Evolutionary conservation across 495 filamentous ascomycete species (phyloP).

Genomic region (Penicillium taxi): DNA sequence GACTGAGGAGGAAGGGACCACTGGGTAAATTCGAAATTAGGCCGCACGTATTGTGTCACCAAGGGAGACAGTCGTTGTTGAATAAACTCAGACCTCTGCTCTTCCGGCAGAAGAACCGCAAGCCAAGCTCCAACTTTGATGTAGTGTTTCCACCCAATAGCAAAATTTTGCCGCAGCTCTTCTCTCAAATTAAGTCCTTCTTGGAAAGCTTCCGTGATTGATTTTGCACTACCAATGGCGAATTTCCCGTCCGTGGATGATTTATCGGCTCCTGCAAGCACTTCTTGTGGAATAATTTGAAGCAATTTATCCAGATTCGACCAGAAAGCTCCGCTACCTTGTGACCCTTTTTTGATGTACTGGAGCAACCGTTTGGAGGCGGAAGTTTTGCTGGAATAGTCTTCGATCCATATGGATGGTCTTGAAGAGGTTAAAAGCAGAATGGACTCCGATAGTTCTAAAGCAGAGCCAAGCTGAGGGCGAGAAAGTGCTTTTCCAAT

Average conservation of each 20-base stretch:
- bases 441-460: slow-evolving; percentile 58
- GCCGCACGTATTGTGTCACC: slow-evolving; percentile 49
- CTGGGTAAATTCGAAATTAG: slow-evolving; percentile 31
- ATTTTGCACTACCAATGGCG: slow-evolving; percentile 20
- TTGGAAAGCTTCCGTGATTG: slow-evolving; percentile 55
- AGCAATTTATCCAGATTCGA: slow-evolving; percentile 52
- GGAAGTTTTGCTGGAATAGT: slow-evolving; percentile 59
- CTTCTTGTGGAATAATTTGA: slow-evolving; percentile 44
- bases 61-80: slow-evolving; percentile 47
- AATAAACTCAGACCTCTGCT: slow-evolving; percentile 43
- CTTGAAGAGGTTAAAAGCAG: slow-evolving; percentile 50
- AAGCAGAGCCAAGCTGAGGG: slow-evolving; percentile 63
- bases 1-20: slow-evolving; percentile 44
- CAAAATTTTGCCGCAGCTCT: slow-evolving; percentile 59
- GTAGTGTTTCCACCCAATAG: slow-evolving; percentile 66
- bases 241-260: slow-evolving; percentile 23
- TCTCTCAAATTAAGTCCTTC: slow-evolving; percentile 63
- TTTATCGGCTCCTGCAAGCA: slow-evolving; percentile 44
- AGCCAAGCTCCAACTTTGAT: slow-evolving; percentile 49
- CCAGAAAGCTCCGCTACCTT: slow-evolving; percentile 69
- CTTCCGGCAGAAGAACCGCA: slow-evolving; percentile 30
- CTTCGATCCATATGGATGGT: slow-evolving; percentile 67
- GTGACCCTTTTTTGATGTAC: slow-evolving; percentile 79
- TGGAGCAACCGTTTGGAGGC: slow-evolving; percentile 53
- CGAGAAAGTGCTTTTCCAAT: slow-evolving; percentile 60